Evolutionary conservation across 495 filamentous ascomycete species (phyloP).

Genomic region (Penicillium diatomitis): DNA sequence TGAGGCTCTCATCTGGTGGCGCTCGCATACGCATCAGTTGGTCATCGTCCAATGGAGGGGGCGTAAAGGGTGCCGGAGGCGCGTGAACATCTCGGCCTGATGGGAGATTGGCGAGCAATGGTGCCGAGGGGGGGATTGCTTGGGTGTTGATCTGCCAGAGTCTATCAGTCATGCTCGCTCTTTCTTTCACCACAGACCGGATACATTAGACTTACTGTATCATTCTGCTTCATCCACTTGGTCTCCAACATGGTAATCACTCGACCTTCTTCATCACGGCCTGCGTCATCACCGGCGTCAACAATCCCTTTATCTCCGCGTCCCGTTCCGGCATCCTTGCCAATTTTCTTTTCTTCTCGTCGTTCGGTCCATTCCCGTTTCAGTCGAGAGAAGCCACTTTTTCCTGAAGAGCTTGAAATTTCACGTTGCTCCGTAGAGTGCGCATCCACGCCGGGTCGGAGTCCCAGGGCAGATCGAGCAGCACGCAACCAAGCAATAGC

Average conservation of each 20-base stretch:
- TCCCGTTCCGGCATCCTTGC: constrained; percentile 57
- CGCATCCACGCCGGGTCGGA: constrained; percentile 19
- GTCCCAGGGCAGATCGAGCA: constrained; percentile 60
- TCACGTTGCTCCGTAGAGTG: constrained; percentile 9
- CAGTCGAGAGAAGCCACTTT: constrained; percentile 37
- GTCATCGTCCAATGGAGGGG: constrained; percentile 47
- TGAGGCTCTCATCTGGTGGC: constrained; percentile 27
- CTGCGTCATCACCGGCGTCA: constrained; percentile 76
- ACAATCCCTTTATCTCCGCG: constrained; percentile 48
- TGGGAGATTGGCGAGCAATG: constrained; percentile 67
- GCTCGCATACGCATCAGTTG: constrained; percentile 42
- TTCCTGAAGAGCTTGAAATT: constrained; percentile 21
- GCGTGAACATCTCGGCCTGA: constrained; percentile 80
- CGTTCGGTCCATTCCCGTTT: constrained; percentile 43
- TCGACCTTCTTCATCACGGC: constrained; percentile 71
- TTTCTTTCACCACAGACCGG: neutral
- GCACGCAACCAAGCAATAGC: constrained; percentile 77
- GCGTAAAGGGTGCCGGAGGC: constrained; percentile 47
- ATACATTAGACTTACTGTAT: constrained; percentile 55
- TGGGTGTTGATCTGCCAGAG: constrained; percentile 66
- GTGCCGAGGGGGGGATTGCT: constrained; percentile 56
- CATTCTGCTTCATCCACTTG: constrained; percentile 90
- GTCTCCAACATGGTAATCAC: constrained; percentile 77
- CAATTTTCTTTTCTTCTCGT: constrained; percentile 47
- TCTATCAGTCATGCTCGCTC: neutral